Base-by-base conservation (phyloP, 805 yeast genomes). In the Yarrowia porcina region DNA sequence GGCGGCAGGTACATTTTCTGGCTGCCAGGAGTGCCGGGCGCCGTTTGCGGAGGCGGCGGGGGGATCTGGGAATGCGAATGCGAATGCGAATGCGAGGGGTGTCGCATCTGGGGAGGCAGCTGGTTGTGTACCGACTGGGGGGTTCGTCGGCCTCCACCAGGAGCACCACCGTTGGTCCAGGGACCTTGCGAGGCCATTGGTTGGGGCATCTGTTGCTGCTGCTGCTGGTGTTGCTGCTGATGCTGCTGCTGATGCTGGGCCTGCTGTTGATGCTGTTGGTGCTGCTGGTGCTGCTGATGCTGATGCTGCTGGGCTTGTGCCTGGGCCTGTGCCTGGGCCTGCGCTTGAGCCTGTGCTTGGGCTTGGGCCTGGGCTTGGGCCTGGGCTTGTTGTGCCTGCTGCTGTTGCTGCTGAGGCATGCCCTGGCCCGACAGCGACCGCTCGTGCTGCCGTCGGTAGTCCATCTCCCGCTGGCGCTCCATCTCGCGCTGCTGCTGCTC, bases 401-500 rank as follows among this genome's bases (percentile, higher is more conserved):
- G 56, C 23, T 23, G 27, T 21, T 49, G 57, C 44, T 30, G 39
- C 23, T 50, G 59, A 1, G 59, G 44, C 32, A 35, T 8, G 7
- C 41, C 41, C 30, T 25, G 45, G 13, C 45, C 45, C 0, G 60
- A 52, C 15, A 35, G 35, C 20, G 60, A 52, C 20, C 42, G 44
- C 35, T 52, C 45, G 18, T 38, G 45, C 45, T 52, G 60, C 9
- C 60, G 33, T 9, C 33, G 36, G 33, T 52, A 38, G 44, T 36
- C 60, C 60, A 52, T 36, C 33, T 52, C 45, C n/a, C 42, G 45
- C 60, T 52, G 45, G 11, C 42, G 36, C 35, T 52, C 35, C 45
- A 36, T 25, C 60, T 56, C 49, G 9, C 35, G 38, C 30, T 56
- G 47, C 49, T 41, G 49, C 38, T 56, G 61, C 61, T 56, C 49